Percentiles rank a stretch among this genome's conserved stretches.
phyloP scores from a whole-genome alignment of 2,329 filamentous ascomycete genomes.

The Chaetomiaceae sp. region DNA sequence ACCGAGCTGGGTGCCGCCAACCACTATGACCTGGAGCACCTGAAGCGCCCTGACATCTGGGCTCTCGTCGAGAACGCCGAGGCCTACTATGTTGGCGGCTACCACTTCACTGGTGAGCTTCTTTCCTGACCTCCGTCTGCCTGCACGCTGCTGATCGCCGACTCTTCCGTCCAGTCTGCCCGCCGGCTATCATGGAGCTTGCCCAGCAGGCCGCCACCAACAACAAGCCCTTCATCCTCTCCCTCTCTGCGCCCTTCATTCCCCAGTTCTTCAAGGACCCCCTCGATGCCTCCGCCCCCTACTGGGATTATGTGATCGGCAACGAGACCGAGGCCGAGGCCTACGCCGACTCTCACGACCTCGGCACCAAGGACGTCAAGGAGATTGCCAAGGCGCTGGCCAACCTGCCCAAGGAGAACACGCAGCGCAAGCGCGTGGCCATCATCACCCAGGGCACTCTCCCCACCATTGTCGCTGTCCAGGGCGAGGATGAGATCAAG shows the following conservation, averaged over 20 bases:
- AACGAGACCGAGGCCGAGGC: constrained; percentile 93
- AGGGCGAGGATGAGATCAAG: constrained; percentile 65
- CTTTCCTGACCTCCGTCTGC: too few relatives aligned
- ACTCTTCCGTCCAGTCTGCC: constrained; percentile 57
- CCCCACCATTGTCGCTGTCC: constrained; percentile 78
- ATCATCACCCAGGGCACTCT: constrained; percentile 94
- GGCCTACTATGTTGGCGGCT: constrained; percentile 90
- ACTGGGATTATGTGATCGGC: constrained; percentile 94
- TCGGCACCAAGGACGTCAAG: constrained; percentile 70
- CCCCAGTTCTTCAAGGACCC: constrained; percentile 96
- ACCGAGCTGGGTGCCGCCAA: constrained; percentile 96
- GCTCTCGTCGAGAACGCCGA: constrained; percentile 81
- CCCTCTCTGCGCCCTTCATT: constrained; percentile 93
- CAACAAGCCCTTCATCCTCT: constrained; percentile 90
- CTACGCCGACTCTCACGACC: constrained; percentile 76
- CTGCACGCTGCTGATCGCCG: background rate
- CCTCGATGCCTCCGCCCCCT: constrained; percentile 77
- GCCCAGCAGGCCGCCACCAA: constrained; percentile 82
- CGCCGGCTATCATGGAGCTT: constrained; percentile 81
- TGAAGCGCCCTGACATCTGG: constrained; percentile 91
- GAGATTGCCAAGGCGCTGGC: constrained; percentile 83
- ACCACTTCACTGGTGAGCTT: constrained; percentile 72
- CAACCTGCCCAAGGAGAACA: constrained; percentile 88
- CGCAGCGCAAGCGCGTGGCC: constrained; percentile 73
- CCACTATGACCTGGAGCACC: constrained; percentile 90